phyloP scores from a whole-genome alignment of 1,284 basidiomycete genomes.

The Ceratobasidium sp. region DNA sequence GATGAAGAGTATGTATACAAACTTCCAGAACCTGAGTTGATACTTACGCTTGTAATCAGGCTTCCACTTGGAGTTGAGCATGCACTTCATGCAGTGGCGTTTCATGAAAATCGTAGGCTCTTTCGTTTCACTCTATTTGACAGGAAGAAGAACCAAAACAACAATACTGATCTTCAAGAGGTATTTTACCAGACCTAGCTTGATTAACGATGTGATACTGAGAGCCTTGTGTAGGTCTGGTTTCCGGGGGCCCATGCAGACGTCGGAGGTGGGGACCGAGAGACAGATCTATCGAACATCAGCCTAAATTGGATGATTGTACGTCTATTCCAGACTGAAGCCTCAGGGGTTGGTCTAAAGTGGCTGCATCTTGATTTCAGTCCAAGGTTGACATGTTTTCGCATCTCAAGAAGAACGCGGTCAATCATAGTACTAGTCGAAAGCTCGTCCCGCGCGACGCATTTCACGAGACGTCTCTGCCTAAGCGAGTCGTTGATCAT shows the following conservation, averaged over 20 bases:
- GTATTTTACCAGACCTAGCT: background rate
- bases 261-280: conserved; percentile 43
- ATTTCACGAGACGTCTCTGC: background rate
- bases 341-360: background rate
- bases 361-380: background rate
- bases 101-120: conserved; percentile 43
- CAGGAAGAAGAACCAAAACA: too few relatives aligned
- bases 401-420: background rate
- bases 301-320: conserved; percentile 47
- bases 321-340: background rate
- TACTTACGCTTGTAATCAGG: background rate
- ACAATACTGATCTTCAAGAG: conserved; percentile 3
- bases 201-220: background rate
- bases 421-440: background rate
- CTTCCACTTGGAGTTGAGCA: conserved; percentile 37
- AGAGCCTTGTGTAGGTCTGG: conserved; percentile 16
- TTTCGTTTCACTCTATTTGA: conserved; percentile 36
- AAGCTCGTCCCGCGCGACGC: conserved; percentile 20
- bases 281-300: conserved; percentile 37
- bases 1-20: conserved; percentile 19
- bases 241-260: conserved; percentile 46
- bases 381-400: background rate
- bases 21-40: background rate
- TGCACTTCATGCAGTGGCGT: conserved; percentile 43
- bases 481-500: conserved; percentile 26